These are phyloP conservation scores for Fraxinus ornus DNA, from an alignment of 305 asterid species.

Conservation along the genomic window DNA sequence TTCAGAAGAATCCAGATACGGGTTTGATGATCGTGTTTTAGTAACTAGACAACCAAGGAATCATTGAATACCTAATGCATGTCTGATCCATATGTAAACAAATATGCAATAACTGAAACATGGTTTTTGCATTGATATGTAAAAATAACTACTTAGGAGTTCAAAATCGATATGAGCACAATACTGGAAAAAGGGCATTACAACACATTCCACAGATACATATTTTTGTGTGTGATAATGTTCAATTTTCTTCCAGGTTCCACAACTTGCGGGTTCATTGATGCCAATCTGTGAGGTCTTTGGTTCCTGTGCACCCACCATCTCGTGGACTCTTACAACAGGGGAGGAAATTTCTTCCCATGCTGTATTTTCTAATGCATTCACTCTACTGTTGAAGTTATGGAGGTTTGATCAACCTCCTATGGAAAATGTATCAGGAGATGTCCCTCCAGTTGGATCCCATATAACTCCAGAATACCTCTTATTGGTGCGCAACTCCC, in stretches of 20 bases:
- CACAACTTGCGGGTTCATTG: slow-evolving; percentile 92
- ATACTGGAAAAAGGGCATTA: not conserved
- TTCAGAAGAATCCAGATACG: slow-evolving; percentile 16
- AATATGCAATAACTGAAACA: slow-evolving; percentile 6
- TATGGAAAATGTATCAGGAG: slow-evolving; percentile 65
- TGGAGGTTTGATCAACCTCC: slow-evolving; percentile 97
- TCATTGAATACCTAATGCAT: slow-evolving; percentile 11
- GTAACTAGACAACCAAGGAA: not conserved
- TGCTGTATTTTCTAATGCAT: slow-evolving; percentile 87
- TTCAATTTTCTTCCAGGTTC: slow-evolving; percentile 57
- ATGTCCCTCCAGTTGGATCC: slow-evolving; percentile 68
- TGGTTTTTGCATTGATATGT: not conserved
- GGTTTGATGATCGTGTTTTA: not conserved
- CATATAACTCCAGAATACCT: slow-evolving; percentile 86
- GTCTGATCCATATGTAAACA: slow-evolving; percentile 13
- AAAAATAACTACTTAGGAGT: not conserved
- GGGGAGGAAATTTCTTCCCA: slow-evolving; percentile 83
- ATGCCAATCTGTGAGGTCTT: slow-evolving; percentile 96
- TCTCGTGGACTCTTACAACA: slow-evolving; percentile 70
- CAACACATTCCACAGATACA: slow-evolving; percentile 3
- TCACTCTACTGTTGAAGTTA: slow-evolving; percentile 77
- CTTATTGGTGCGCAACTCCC: slow-evolving; percentile 72
- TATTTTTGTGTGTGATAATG: slow-evolving; percentile 7
- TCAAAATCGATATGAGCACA: not conserved
- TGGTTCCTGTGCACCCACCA: slow-evolving; percentile 84